Conservation (phyloP, 73 alveolate species). For the Uronychia setigera region DNA sequence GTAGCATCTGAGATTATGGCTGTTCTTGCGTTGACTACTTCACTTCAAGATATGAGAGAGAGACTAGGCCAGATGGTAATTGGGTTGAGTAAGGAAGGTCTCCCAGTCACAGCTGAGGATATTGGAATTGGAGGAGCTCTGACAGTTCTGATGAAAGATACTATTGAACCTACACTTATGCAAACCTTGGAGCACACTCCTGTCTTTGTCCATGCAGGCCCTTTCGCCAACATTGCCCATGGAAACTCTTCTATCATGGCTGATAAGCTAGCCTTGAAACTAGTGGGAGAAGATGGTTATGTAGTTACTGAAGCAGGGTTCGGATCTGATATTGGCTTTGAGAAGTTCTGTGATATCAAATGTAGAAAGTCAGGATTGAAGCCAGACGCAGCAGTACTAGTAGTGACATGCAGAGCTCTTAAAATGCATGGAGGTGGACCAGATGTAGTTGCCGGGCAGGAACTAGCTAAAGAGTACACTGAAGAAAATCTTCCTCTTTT, state of each 20-base stretch:
- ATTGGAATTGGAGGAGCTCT: constrained; percentile 52
- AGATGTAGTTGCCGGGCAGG: constrained; percentile 64
- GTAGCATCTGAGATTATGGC: constrained; percentile 60
- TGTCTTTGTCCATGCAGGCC: constrained; percentile 59
- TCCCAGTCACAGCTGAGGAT: constrained; percentile 50
- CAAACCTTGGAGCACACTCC: constrained; percentile 48
- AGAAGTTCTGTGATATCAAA: constrained; percentile 48
- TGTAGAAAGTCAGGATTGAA: constrained; percentile 40
- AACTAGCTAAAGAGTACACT: constrained; percentile 59
- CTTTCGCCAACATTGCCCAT: constrained; percentile 58
- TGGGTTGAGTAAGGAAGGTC: constrained; percentile 15
- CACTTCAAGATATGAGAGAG: constrained; percentile 47
- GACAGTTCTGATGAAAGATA: constrained; percentile 45
- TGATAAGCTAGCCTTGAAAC: constrained; percentile 38
- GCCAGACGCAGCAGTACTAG: constrained; percentile 42
- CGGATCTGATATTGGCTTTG: constrained; percentile 58
- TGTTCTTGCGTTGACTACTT: constrained; percentile 38
- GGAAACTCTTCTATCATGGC: constrained; percentile 48
- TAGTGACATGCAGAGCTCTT: constrained; percentile 39
- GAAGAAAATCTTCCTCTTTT: constrained; percentile 55
- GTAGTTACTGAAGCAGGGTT: constrained; percentile 57
- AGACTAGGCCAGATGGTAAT: constrained; percentile 42
- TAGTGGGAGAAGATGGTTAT: constrained; percentile 43
- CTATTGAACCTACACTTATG: constrained; percentile 47
- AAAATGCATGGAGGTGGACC: constrained; percentile 50